Conservation (phyloP, 768 basidiomycete genomes). For the Chalciporus pseudorubinellus region DNA sequence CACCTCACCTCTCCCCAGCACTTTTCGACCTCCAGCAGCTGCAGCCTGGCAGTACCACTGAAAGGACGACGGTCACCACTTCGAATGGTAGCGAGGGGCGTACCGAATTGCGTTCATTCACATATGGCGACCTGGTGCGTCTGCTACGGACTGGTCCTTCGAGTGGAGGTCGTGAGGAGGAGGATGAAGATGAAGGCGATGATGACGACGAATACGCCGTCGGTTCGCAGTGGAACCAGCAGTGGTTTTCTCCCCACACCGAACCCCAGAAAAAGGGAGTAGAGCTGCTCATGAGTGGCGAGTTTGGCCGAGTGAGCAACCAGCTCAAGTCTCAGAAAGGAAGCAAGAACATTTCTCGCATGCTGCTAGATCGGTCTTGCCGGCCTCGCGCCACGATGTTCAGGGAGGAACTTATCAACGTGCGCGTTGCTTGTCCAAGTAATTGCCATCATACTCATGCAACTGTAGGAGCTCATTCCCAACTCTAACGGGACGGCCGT, state of each 20-base stretch:
- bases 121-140: constrained; percentile 26
- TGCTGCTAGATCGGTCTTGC: constrained; percentile 43
- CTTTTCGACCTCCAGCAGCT: constrained; percentile 29
- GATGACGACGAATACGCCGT: constrained; percentile 30
- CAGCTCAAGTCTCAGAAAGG: constrained; percentile 45
- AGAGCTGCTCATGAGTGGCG: constrained; percentile 67
- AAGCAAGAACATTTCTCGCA: constrained; percentile 47
- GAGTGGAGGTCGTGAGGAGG: constrained; percentile 38
- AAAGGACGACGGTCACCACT: constrained; percentile 4
- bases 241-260: constrained; percentile 41
- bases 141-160: constrained; percentile 14
- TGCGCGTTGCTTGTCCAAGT: constrained; percentile 31
- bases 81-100: constrained; percentile 1
- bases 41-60: constrained; percentile 12
- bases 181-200: constrained; percentile 39
- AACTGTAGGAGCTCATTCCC: constrained; percentile 62
- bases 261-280: constrained; percentile 65
- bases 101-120: constrained; percentile 7
- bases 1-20: constrained; percentile 11
- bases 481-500: constrained; percentile 82
- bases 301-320: constrained; percentile 67
- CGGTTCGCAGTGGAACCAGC: constrained; percentile 25
- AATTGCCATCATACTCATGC: too few relatives aligned
- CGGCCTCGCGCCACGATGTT: constrained; percentile 32
- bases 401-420: constrained; percentile 56